Base-by-base conservation (phyloP, 805 yeast species). In the Debaryomyces tyrocola region DNA sequence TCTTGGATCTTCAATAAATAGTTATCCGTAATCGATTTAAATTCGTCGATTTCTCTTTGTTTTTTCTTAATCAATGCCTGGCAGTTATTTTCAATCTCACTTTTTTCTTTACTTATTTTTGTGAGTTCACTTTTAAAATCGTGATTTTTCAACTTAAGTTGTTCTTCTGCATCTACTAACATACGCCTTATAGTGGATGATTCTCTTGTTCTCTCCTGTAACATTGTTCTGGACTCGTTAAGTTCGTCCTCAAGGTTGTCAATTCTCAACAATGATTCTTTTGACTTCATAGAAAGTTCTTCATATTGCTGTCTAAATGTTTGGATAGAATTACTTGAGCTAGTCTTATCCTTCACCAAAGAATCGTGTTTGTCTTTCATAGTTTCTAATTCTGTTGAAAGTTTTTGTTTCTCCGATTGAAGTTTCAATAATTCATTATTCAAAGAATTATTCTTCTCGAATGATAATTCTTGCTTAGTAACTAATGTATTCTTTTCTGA, bases 161-260 rank as follows among this genome's bases (percentile, higher is more conserved):
- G 76, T 38, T 81, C 83, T 55, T 90, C 92, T 5, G 80, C 75
- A 38, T 89, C 96, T 39, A 80, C 63, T 24, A 91, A 59, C 33
- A 89, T 62, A 48, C 87, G 72, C 54, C 95, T 76, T 65, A 90
- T 79, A 0, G 89, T 82, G 1, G 83, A 73, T 0, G 89, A 76
- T 64, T 92, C 98, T 42, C 91, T 74, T 0, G 87, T 82, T 49
- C 96, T 79, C 57, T 90, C 96, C 58, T 85, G 94, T 2, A 91
- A 65, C 63, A 84, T 73, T 28, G 80, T 77, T 45, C 89, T 78
- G 4, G 87, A 72, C 47, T 91, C 97, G 9, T 78, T 70, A n/a
- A 92, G 67, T 58, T 91, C 97, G 46, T 90, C 96, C 54, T 87
- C 90, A 24, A 91, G 62, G 1, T 82, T 78, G 46, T 87, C 90